phyloP scores from a whole-genome alignment of 371 early-diverging fungal species.

The Apophysomyces ossiformis region DNA sequence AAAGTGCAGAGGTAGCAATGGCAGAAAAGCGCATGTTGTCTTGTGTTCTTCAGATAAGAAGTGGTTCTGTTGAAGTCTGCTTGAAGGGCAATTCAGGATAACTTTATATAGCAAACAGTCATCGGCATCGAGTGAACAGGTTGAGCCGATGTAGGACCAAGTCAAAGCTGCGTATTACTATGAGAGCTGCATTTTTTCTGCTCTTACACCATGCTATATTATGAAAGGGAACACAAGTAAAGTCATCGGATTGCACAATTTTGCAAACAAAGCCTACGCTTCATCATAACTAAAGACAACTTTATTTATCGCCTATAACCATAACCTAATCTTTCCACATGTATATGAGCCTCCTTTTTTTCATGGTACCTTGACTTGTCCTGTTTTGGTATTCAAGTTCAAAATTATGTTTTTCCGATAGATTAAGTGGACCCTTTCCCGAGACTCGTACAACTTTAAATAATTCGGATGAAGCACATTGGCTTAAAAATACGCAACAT shows the following conservation, averaged over 20 bases:
- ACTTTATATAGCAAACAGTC: background rate
- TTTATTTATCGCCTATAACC: background rate
- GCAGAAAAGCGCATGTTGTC: background rate
- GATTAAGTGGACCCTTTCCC: background rate
- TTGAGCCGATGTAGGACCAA: background rate
- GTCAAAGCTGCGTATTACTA: background rate
- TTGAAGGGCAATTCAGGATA: background rate
- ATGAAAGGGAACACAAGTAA: background rate
- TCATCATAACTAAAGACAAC: background rate
- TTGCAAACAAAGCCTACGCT: background rate
- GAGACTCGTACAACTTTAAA: conserved; percentile 1
- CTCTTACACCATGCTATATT: background rate
- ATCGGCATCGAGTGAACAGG: background rate
- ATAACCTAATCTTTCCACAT: background rate
- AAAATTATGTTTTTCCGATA: background rate
- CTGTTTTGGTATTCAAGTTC: background rate
- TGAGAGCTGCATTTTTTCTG: background rate
- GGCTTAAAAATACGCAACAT: background rate
- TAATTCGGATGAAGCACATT: background rate
- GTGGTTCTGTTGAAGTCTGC: background rate
- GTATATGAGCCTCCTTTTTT: background rate
- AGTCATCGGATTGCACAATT: conserved; percentile 3
- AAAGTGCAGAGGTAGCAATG: background rate
- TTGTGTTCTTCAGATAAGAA: background rate
- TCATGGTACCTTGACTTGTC: background rate